Evolutionary conservation across 2,329 filamentous ascomycete genomes (phyloP), one percentile per base, ranked within the genome.

Genomic region (Fusarium chlamydosporum): DNA sequence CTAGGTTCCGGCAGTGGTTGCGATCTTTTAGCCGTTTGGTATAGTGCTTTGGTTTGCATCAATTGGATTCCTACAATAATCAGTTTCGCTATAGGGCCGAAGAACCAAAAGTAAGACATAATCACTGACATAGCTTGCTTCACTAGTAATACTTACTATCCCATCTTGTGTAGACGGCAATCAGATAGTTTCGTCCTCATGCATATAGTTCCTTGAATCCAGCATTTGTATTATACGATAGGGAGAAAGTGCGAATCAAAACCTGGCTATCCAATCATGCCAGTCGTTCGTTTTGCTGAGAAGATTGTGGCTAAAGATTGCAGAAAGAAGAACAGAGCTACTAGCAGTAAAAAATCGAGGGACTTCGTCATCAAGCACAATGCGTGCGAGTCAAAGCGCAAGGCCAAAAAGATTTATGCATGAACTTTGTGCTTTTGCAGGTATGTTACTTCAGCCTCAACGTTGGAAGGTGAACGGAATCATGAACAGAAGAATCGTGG

Each of bases 401-500:
- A 15, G 18, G 35, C 16, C 31, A 37, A 20, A 38, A 38, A 42
- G n/a, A n/a, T 18, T 43, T 41, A 33, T 43, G 26, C 33, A 50
- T 50, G n/a, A 38, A 15, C 23, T 38, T 26, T 11, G 38, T 26
- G 31, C 29, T 18, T 54, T 40, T 34, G 37, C 34, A 43, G 37
- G 34, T 50, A 43, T 31, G 41, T 40, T 41, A 56, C 40, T 50
- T 40, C 46, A 46, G 15, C 54, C 48, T 43, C 20, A 45, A 50
- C n/a, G 51, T 27, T 27, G 29, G 27, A 47, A 63, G 42, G 41
- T 27, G 38, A 40, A 42, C 43, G 33, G 38, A 31, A 52, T 31
- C 41, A 40, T 26, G 26, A 50, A 43, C 20, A 38, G n/a, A 60
- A 62, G 38, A 58, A 67, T 38, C 33, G 45, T 48, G 52, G 45